A percentile compares a stretch with the other conserved stretches of the same genome.
These are phyloP conservation scores for Penstemon newberryi DNA, from an alignment of 257 asterid genomes.

Conservation along the genomic window DNA sequence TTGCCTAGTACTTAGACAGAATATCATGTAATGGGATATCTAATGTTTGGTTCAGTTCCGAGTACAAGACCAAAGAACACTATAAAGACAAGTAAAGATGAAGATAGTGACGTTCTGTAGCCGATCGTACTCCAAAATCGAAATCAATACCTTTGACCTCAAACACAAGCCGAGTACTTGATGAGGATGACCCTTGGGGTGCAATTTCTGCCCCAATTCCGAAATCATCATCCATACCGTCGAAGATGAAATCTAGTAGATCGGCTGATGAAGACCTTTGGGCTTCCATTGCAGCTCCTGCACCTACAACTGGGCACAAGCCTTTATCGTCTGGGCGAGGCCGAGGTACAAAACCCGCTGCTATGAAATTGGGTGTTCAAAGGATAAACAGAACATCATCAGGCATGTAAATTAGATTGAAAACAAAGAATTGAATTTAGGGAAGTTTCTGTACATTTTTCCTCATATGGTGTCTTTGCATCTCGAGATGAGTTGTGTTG, in stretches of 20 bases:
- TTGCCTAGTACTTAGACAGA: too few relatives aligned
- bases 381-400: slow-evolving; percentile 86
- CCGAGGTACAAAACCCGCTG: slow-evolving; percentile 65
- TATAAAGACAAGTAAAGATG: slow-evolving; percentile 47
- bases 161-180: slow-evolving; percentile 43
- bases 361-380: slow-evolving; percentile 79
- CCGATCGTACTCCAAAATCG: slow-evolving; percentile 60
- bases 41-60: slow-evolving; percentile 50
- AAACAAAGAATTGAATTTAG: slow-evolving; percentile 23
- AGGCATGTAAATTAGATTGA: slow-evolving; percentile 47
- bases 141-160: slow-evolving; percentile 44
- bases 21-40: background rate
- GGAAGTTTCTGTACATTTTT: slow-evolving; percentile 42
- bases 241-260: slow-evolving; percentile 43
- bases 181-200: slow-evolving; percentile 71
- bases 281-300: slow-evolving; percentile 88
- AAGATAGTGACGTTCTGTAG: slow-evolving; percentile 56
- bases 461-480: slow-evolving; percentile 26
- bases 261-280: slow-evolving; percentile 73
- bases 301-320: slow-evolving; percentile 68
- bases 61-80: slow-evolving; percentile 56
- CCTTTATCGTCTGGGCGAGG: slow-evolving; percentile 65
- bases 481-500: slow-evolving; percentile 29
- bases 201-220: slow-evolving; percentile 67
- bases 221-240: slow-evolving; percentile 47